Evolutionary conservation across 2,329 filamentous ascomycete species (phyloP).

Genomic region (Xylaria sp.): DNA sequence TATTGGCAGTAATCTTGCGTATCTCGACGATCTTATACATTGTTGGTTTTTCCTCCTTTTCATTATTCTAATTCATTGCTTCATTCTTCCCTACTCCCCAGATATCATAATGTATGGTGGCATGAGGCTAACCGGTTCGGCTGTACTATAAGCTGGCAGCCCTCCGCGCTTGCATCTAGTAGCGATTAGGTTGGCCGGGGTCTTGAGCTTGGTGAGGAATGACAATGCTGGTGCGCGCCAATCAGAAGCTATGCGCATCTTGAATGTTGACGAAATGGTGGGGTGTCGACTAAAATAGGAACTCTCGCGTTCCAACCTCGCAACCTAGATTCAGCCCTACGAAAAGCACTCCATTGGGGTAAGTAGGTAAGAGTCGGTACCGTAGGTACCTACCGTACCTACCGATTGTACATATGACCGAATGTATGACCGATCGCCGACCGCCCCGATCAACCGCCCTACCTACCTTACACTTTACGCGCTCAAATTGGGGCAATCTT

Average conservation of each 20-base stretch:
- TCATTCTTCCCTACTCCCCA: not conserved
- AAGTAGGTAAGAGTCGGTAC: slow-evolving; percentile 7
- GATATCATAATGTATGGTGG: not conserved
- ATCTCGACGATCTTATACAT: too few species aligned
- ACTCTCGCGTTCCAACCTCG: slow-evolving; percentile 33
- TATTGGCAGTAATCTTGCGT: not conserved
- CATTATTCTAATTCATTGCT: not conserved
- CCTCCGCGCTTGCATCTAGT: slow-evolving; percentile 7
- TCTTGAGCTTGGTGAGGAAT: slow-evolving; percentile 1
- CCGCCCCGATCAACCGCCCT: not conserved
- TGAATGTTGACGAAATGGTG: slow-evolving; percentile 31
- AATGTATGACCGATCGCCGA: not conserved
- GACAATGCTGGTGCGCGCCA: slow-evolving; percentile 35
- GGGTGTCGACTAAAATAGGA: slow-evolving; percentile 35
- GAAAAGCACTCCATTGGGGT: slow-evolving; percentile 28
- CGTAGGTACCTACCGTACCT: too few species aligned
- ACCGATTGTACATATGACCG: not conserved
- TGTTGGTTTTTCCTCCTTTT: not conserved
- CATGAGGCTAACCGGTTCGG: not conserved
- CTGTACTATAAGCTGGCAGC: not conserved
- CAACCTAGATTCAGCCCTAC: slow-evolving; percentile 41
- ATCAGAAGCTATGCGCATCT: slow-evolving; percentile 40
- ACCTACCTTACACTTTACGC: not conserved
- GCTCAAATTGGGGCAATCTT: not conserved
- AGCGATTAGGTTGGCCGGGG: slow-evolving; percentile 10